Base-by-base conservation (phyloP, 805 yeast species). In the Clavispora asparagi region DNA sequence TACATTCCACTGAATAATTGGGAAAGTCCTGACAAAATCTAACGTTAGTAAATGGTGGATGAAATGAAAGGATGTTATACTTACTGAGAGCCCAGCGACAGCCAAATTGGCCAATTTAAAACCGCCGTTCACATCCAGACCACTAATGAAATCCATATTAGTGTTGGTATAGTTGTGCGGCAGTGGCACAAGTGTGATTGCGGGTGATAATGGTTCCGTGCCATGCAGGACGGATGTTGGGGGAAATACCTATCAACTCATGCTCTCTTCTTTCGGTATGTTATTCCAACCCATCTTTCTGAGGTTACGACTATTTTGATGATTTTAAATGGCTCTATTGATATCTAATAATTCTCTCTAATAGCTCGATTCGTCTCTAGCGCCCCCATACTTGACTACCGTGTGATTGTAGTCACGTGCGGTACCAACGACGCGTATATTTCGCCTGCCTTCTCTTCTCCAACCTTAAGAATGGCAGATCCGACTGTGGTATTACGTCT, bases 51-150 rank as follows among this genome's bases (percentile, higher is more conserved):
- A 27, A 32, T 2, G 29, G 1, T 17, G 8, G 17, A 27, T 2
- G 17, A 29, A 10, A n/a, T n/a, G 6, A 10, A 17, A 4, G 5
- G 4, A 12, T 31, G 41, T 5, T 2, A n/a, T 48, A 67, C 82
- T 40, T 67, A 81, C 83, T 2, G 82, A 55, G 36, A 81, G 54
- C 1, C 70, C 71, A 4, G 85, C 84, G 27, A 83, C 82, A 1
- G 71, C 56, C 41, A 84, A 55, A 58, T 84, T 84, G 49, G 76
- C 73, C 11, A 69, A 70, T 48, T 69, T 76, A 60, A 79, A 80
- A 16, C 67, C 72, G 8, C 72, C 70, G 42, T 68, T 63, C 42
- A 71, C 64, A 52, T 77, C 80, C 45, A 63, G 65, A 4, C 74
- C 75, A 42, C 62, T 60, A 8, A 72, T 57, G 37, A 66, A 59